Evolutionary conservation across 352 stramenopile species (phyloP).

Genomic region (Phytophthora gonapodyides): DNA sequence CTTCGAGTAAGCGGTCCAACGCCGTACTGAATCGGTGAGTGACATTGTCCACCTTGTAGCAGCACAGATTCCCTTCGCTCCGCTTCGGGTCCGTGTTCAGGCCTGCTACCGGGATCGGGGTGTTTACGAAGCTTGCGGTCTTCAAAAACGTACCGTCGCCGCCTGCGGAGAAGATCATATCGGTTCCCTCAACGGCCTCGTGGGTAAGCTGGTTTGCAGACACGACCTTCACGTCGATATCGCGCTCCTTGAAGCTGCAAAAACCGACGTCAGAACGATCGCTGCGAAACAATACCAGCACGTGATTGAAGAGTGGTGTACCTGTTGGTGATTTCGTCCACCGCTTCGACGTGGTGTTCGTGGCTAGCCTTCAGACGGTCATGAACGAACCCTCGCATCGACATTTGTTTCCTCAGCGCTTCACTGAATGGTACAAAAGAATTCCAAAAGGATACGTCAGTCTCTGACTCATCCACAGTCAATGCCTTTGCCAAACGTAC

Average conservation of each 20-base stretch:
- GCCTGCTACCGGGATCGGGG: slow-evolving; percentile 79
- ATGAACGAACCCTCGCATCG: slow-evolving; percentile 89
- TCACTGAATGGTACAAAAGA: slow-evolving; percentile 51
- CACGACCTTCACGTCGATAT: slow-evolving; percentile 74
- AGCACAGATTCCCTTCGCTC: slow-evolving; percentile 88
- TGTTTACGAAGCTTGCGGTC: slow-evolving; percentile 87
- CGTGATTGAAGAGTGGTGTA: slow-evolving; percentile 14
- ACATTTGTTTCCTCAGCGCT: slow-evolving; percentile 89
- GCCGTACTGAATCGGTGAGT: slow-evolving; percentile 72
- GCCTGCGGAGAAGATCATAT: slow-evolving; percentile 88
- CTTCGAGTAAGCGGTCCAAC: slow-evolving; percentile 66
- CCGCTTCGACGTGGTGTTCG: slow-evolving; percentile 82
- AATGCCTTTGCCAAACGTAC: slow-evolving; percentile 37
- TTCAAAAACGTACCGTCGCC: slow-evolving; percentile 90
- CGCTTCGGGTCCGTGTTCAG: slow-evolving; percentile 87
- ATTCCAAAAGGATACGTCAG: slow-evolving; percentile 16
- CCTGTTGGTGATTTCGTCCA: slow-evolving; percentile 86
- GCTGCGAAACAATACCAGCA: slow-evolving; percentile 2
- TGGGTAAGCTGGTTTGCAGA: slow-evolving; percentile 82
- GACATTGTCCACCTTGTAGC: slow-evolving; percentile 84
- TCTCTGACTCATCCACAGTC: not conserved
- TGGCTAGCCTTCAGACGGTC: slow-evolving; percentile 86
- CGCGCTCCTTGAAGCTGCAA: slow-evolving; percentile 68
- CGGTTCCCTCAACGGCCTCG: slow-evolving; percentile 72
- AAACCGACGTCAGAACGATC: slow-evolving; percentile 5